A percentile compares a stretch with the other conserved stretches of the same genome.
Evolutionary conservation across 768 basidiomycete genomes (phyloP).

Genomic region (Sporobolomyces pararoseus): DNA sequence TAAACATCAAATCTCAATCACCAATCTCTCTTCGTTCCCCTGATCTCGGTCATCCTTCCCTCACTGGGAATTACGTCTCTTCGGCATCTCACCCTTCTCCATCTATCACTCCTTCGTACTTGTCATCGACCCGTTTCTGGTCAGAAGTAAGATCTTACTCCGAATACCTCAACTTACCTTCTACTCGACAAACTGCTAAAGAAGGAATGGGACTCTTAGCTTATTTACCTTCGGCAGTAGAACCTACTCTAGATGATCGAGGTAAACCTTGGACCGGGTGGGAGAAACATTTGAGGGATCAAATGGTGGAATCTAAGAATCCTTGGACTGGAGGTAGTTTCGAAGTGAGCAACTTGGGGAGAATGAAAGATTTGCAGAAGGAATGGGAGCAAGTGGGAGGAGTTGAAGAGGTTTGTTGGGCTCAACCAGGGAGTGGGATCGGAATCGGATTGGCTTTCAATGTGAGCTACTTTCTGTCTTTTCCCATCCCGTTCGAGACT

Average conservation of each 20-base stretch:
- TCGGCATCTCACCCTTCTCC: background rate
- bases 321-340: constrained; percentile 8
- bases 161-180: background rate
- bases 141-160: background rate
- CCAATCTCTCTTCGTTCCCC: constrained; percentile 7
- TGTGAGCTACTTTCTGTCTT: background rate
- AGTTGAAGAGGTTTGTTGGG: constrained; percentile 10
- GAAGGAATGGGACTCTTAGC: constrained; percentile 3
- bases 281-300: background rate
- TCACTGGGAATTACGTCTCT: constrained; percentile 13
- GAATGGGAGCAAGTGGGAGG: background rate
- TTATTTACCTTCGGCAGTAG: background rate
- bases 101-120: background rate
- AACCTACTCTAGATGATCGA: background rate
- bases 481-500: background rate
- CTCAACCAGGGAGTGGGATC: constrained; percentile 6
- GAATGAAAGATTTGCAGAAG: background rate
- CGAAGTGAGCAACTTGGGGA: constrained; percentile 1
- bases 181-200: background rate
- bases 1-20: background rate
- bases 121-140: background rate
- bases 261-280: background rate
- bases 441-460: background rate
- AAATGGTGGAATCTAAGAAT: background rate
- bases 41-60: background rate